Evolutionary conservation across 139 green algal species (phyloP).

Genomic region (Edaphochlamys debaryana): DNA sequence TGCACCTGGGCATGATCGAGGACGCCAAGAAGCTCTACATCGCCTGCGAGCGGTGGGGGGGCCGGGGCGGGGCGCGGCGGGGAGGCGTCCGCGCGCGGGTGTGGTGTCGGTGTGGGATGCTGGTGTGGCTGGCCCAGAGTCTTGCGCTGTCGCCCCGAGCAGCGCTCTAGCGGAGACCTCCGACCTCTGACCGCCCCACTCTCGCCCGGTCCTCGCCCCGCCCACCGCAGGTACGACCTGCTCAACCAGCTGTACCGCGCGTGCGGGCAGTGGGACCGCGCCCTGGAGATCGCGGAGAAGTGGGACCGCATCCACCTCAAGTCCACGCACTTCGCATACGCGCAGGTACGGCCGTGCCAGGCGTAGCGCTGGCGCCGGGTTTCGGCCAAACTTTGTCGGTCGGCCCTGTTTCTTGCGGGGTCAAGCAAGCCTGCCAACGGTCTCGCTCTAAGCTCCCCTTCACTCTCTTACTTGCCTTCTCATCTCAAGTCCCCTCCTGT

Average conservation of each 20-base stretch:
- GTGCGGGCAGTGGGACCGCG: slow-evolving; percentile 77
- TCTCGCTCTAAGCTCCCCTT: too few species aligned
- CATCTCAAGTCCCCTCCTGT: too few species aligned
- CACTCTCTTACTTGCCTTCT: too few species aligned
- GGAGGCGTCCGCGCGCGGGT: too few species aligned
- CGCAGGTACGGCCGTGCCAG: slow-evolving; percentile 60
- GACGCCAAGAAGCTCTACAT: slow-evolving; percentile 67
- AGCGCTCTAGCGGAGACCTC: too few species aligned
- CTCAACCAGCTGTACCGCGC: slow-evolving; percentile 74
- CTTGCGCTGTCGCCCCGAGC: too few species aligned
- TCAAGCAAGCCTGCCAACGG: too few species aligned
- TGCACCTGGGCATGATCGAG: slow-evolving; percentile 78
- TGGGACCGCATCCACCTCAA: slow-evolving; percentile 81
- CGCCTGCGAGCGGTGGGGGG: slow-evolving; percentile 15
- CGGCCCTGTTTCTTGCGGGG: neutral
- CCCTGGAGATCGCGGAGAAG: slow-evolving; percentile 75
- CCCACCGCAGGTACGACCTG: slow-evolving; percentile 66
- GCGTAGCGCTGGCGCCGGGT: neutral
- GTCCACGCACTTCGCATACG: slow-evolving; percentile 73
- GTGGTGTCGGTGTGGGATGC: too few species aligned
- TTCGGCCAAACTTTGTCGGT: neutral
- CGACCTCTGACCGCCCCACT: too few species aligned
- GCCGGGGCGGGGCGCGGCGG: neutral
- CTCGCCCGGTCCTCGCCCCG: too few species aligned
- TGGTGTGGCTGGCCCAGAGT: too few species aligned